Evolutionary conservation across 768 basidiomycete species (phyloP), one percentile per base, ranked within the genome.

Genomic region (Phanerochaete carnosa): DNA sequence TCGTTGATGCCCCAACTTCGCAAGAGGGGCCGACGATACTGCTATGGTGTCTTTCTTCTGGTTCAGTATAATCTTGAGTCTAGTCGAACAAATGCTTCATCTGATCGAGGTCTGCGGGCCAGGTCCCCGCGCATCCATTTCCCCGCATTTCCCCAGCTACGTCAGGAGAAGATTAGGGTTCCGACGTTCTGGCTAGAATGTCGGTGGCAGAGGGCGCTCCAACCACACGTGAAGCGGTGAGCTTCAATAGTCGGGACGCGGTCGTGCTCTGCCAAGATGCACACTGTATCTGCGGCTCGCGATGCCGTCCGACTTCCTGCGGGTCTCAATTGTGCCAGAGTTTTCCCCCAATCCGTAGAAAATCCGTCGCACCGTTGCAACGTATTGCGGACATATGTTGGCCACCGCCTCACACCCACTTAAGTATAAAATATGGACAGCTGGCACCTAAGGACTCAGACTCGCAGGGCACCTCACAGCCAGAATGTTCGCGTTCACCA

Each of bases 401-500:
- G 46, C 46, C 16, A 26, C 35, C 22, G 54, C 11, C 3, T 11
- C 11, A 13, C 4, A 25, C 9, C 4, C 35, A 26, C 33, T 3
- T 15, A n/a, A n/a, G 37, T 55, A 55, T 55, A 55, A 55, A 33
- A 55, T 19, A 37, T n/a, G 33, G 30, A n/a, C 19, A 23, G 15
- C 23, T 33, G 37, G 37, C 33, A 55, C 22, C 54, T 25, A 23
- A 55, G 23, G 22, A 43, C 54, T 39, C 54, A 43, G 7, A 25
- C 35, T 37, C n/a, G 54, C n/a, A 29, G n/a, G 3, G 11, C 54
- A 7, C 25, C 25, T n/a, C 26, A 32, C 30, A 32, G 33, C 22
- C 8, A 61, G 51, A 45, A 73, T 74, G 70, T 68, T 69, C 67
- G 65, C 66, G 23, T 53, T 66, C 62, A 59, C 68, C 46, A 59